Evolutionary conservation across 805 yeast species (phyloP).

Genomic region (Kodamaea nitidulidarum): DNA sequence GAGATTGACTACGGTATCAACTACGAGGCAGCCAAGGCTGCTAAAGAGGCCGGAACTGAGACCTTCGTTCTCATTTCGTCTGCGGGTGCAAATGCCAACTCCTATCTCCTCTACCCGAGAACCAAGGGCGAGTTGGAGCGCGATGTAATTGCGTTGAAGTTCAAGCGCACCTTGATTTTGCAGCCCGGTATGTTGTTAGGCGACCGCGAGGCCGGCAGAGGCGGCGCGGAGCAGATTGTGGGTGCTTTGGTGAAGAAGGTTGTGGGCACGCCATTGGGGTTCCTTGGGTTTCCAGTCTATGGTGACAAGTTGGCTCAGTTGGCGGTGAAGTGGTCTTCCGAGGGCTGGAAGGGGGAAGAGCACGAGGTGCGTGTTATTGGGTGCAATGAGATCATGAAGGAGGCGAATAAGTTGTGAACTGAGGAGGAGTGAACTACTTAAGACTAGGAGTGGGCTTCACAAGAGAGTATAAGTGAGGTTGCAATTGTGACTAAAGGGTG

Average conservation of each 20-base stretch:
- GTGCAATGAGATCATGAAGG: constrained; percentile 1
- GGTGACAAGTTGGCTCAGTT: constrained; percentile 66
- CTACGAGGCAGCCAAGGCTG: constrained; percentile 63
- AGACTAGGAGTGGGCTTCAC: too few species aligned
- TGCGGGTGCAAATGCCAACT: constrained; percentile 54
- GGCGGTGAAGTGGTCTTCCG: constrained; percentile 41
- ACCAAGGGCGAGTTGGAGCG: constrained; percentile 77
- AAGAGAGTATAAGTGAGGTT: too few species aligned
- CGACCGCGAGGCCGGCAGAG: constrained; percentile 44
- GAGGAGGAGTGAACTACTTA: not conserved
- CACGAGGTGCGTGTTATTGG: constrained; percentile 3
- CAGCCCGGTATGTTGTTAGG: constrained; percentile 78
- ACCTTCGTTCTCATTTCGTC: constrained; percentile 69
- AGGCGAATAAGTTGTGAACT: constrained; percentile 1
- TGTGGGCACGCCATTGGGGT: constrained; percentile 14
- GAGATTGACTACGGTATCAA: constrained; percentile 75
- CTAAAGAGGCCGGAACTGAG: constrained; percentile 62
- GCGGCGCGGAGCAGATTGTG: constrained; percentile 28
- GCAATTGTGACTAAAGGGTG: too few species aligned
- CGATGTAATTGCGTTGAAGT: constrained; percentile 56
- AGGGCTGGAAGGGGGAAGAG: constrained; percentile 5
- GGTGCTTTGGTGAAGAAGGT: constrained; percentile 28
- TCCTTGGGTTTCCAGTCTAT: constrained; percentile 40
- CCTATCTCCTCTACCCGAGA: constrained; percentile 57
- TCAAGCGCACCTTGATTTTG: constrained; percentile 68